Base-by-base conservation (phyloP, 805 yeast species). In the Candida maltosa region DNA sequence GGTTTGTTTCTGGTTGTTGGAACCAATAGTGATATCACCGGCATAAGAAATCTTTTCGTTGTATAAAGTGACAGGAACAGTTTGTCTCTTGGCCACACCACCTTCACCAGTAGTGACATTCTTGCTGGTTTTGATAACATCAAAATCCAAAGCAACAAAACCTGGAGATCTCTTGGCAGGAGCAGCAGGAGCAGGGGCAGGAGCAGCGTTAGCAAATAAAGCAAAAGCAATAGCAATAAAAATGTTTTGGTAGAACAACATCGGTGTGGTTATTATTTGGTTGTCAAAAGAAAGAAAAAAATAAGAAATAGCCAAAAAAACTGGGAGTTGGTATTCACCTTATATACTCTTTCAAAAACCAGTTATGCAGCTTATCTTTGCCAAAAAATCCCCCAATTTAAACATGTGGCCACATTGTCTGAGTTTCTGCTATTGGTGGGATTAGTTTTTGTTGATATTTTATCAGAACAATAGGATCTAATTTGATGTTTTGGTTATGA, bases 11-110 rank as follows among this genome's bases (percentile, higher is more conserved):
- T 62, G 55, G 26, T 42, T 32, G 29, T 52, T 43, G 9, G 61
- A 54, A 5, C 71, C 70, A 12, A 61, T 36, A 17, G 44, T 32
- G 26, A 62, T 34, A 10, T 44, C 37, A 3, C 55, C 46, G 46
- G 35, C 26, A 18, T 31, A 39, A 11, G 6, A 29, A 5, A 38
- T 21, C 12, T 37, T 21, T 21, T 32, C 30, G 24, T 37, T 37
- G 16, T 17, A 16, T 17, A 37, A 27, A 9, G 23, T 24, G 18
- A 31, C 40, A 12, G 10, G 18, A 10, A 26, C 29, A 15, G 5
- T 26, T 29, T 4, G 5, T 11, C 11, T 17, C 28, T 16, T 19
- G 28, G 16, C 18, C 4, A 28, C 22, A 24, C 23, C 22, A 34
- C 7, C 30, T 16, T 21, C 21, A 29, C 32, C 25, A 20, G 34